Evolutionary conservation across 352 stramenopile species (phyloP).

Genomic region (Lagenidium giganteum): DNA sequence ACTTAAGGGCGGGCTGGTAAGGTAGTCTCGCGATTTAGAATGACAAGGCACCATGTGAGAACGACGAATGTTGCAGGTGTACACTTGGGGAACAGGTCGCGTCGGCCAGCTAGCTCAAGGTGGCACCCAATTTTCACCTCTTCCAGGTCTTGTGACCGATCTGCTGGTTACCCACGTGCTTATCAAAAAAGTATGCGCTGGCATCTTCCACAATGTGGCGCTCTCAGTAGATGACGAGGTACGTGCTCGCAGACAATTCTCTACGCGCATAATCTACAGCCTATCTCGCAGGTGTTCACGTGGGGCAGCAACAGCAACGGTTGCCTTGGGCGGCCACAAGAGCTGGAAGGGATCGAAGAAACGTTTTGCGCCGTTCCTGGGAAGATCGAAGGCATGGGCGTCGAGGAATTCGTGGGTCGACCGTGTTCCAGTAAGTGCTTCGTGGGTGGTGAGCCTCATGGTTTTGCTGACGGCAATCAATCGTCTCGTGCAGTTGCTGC

Average conservation of each 20-base stretch:
- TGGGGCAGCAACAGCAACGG: constrained; percentile 92
- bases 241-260: not conserved
- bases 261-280: not conserved
- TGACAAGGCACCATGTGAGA: too few relatives aligned
- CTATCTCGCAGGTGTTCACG: constrained; percentile 74
- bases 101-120: constrained; percentile 80
- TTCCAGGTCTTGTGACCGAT: constrained; percentile 73
- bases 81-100: constrained; percentile 93
- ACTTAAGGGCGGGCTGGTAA: constrained; percentile 70
- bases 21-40: too few relatives aligned
- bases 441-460: not conserved
- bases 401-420: constrained; percentile 58
- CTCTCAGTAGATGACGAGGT: constrained; percentile 89
- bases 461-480: not conserved
- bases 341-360: constrained; percentile 68
- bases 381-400: constrained; percentile 68
- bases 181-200: constrained; percentile 80
- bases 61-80: too few relatives aligned
- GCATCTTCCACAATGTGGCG: constrained; percentile 90
- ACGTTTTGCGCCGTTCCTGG: constrained; percentile 78
- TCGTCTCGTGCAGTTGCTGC: constrained; percentile 59
- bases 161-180: constrained; percentile 78
- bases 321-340: constrained; percentile 75
- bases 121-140: constrained; percentile 56
- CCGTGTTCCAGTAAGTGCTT: constrained; percentile 54